Conservation (phyloP, 139 green algal species). For the Chlamydomonas sp. region DNA sequence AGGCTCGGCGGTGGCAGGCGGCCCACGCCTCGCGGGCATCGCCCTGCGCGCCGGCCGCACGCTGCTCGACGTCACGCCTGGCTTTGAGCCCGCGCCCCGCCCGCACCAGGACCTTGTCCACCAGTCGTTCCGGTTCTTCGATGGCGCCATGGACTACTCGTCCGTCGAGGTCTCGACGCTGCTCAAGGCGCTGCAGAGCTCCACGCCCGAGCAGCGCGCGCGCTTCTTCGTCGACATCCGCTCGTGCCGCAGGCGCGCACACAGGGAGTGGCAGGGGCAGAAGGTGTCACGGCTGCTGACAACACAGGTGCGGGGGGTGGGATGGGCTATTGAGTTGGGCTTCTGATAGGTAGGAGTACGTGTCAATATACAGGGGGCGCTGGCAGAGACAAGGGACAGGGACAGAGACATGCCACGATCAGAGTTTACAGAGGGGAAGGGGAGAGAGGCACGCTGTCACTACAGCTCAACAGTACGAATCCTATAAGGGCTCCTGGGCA, state of each 20-base stretch:
- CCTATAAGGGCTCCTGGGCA: too few relatives aligned
- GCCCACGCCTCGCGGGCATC: neutral
- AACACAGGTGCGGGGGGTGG: too few relatives aligned
- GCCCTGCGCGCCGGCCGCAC: neutral
- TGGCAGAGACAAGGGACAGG: too few relatives aligned
- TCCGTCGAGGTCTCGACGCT: neutral
- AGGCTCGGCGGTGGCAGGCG: too few relatives aligned
- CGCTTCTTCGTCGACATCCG: constrained; percentile 6
- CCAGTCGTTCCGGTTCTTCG: neutral
- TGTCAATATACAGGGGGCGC: too few relatives aligned
- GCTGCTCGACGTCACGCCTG: neutral
- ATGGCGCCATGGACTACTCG: neutral
- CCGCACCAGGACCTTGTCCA: neutral
- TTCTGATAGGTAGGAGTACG: too few relatives aligned
- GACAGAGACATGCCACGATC: too few relatives aligned
- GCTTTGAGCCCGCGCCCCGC: neutral
- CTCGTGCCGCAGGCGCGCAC: neutral
- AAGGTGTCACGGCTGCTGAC: constrained; percentile 1
- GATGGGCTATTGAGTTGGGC: too few relatives aligned
- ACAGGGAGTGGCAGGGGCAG: constrained; percentile 6
- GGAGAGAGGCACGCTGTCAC: too few relatives aligned
- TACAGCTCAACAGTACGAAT: too few relatives aligned
- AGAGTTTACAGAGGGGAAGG: too few relatives aligned
- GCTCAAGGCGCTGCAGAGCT: neutral
- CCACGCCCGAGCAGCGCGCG: neutral